phyloP scores from a whole-genome alignment of 306 rosid species.

The Bauhinia variegata region DNA sequence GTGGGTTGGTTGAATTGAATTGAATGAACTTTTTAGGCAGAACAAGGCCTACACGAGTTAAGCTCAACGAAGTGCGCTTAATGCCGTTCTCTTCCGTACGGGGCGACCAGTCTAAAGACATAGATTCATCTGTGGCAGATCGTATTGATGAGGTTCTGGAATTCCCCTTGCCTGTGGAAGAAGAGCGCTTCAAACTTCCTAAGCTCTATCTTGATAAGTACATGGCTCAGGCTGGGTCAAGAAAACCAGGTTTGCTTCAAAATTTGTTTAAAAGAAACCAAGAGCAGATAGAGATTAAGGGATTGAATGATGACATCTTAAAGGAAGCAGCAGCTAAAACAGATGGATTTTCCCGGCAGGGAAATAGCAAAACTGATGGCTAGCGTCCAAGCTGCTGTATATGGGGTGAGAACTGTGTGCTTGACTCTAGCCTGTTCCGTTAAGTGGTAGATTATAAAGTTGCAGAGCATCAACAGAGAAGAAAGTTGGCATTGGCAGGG shows the following conservation, averaged over 20 bases:
- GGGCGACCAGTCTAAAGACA: slow-evolving; percentile 99
- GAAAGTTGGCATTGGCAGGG: slow-evolving; percentile 61
- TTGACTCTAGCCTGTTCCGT: slow-evolving; percentile 73
- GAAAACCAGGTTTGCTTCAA: slow-evolving; percentile 63
- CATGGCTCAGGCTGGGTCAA: slow-evolving; percentile 73
- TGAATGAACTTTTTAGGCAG: slow-evolving; percentile 64
- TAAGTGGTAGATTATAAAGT: slow-evolving; percentile 95
- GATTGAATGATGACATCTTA: slow-evolving; percentile 75
- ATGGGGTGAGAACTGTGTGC: slow-evolving; percentile 85
- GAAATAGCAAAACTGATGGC: slow-evolving; percentile 98
- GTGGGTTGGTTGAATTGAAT: slow-evolving; percentile 28
- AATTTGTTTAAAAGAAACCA: slow-evolving; percentile 63
- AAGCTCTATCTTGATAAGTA: slow-evolving; percentile 90
- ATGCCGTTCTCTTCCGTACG: slow-evolving; percentile 94
- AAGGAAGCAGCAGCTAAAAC: slow-evolving; percentile 87
- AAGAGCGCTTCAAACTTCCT: slow-evolving; percentile 79
- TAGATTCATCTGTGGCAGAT: slow-evolving; percentile 93
- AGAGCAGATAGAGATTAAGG: slow-evolving; percentile 78
- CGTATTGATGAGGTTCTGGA: slow-evolving; percentile 96
- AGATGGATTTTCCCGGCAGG: slow-evolving; percentile 92
- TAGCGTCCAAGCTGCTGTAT: slow-evolving; percentile 89
- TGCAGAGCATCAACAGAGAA: slow-evolving; percentile 96
- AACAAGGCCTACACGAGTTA: slow-evolving; percentile 99
- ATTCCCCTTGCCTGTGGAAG: slow-evolving; percentile 94
- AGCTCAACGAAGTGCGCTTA: slow-evolving; percentile 98